These are phyloP conservation scores for Azolla pinnata DNA, from an alignment of 75 land plant species.

Conservation along the genomic window DNA sequence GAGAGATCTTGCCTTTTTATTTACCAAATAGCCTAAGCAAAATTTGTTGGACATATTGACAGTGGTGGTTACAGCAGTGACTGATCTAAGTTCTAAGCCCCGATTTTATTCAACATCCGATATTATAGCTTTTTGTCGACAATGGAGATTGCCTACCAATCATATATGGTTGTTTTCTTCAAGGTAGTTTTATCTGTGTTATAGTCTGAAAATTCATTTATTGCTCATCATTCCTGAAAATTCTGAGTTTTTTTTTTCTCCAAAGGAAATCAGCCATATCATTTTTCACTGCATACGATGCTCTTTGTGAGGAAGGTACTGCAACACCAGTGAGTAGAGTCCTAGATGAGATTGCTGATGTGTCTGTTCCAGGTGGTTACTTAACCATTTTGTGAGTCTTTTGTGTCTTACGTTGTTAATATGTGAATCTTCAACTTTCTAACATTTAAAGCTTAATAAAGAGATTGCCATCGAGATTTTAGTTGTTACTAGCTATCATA, in stretches of 20 bases:
- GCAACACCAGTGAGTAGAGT: conserved; percentile 72
- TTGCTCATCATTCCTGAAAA: not conserved
- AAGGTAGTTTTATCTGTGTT: conserved; percentile 23
- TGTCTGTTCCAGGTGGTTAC: conserved; percentile 68
- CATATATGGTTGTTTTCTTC: conserved; percentile 91
- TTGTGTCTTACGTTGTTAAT: too few relatives aligned
- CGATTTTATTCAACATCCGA: conserved; percentile 88
- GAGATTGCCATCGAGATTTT: too few relatives aligned
- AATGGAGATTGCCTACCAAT: conserved; percentile 95
- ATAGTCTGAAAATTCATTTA: too few relatives aligned
- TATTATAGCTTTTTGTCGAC: conserved; percentile 77
- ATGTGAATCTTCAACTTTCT: too few relatives aligned
- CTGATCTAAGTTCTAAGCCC: conserved; percentile 79
- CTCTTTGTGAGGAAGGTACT: conserved; percentile 89
- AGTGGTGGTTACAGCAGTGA: conserved; percentile 97
- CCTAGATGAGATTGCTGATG: conserved; percentile 83
- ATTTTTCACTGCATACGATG: conserved; percentile 93
- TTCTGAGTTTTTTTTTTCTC: not conserved
- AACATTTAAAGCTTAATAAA: too few relatives aligned
- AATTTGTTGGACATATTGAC: too few relatives aligned
- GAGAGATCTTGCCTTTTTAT: too few relatives aligned
- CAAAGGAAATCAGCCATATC: conserved; percentile 74
- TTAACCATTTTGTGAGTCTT: too few relatives aligned
- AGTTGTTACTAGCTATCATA: too few relatives aligned
- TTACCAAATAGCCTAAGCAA: too few relatives aligned